Evolutionary conservation across 768 basidiomycete species (phyloP).

Genomic region (Leccinum variicolor): DNA sequence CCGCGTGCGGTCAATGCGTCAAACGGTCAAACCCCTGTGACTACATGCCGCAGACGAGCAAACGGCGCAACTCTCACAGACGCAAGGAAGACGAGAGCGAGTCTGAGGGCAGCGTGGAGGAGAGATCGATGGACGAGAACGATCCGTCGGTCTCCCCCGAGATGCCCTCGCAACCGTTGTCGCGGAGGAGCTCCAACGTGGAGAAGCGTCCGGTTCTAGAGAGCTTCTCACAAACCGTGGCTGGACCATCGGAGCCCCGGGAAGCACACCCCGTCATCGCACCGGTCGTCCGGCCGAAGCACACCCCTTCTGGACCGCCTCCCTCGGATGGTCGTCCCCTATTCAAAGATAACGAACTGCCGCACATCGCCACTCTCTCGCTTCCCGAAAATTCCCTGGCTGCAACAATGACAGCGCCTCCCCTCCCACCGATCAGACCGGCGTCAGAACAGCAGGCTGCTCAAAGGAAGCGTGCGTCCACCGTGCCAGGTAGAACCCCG

Average conservation of each 20-base stretch:
- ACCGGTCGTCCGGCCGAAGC: constrained; percentile 33
- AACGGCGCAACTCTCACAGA: constrained; percentile 64
- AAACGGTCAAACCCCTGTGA: constrained; percentile 79
- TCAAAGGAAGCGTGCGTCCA: constrained; percentile 66
- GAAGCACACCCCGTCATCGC: constrained; percentile 39
- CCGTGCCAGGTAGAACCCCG: constrained; percentile 59
- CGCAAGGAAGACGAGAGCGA: constrained; percentile 58
- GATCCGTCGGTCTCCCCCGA: constrained; percentile 59
- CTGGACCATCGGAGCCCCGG: constrained; percentile 42
- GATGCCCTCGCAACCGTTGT: constrained; percentile 31
- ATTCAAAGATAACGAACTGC: constrained; percentile 62
- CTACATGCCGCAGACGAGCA: constrained; percentile 70
- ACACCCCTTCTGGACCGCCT: constrained; percentile 20
- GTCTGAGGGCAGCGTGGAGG: constrained; percentile 64
- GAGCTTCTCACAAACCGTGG: constrained; percentile 27
- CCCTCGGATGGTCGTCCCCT: constrained; percentile 38
- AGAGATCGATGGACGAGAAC: constrained; percentile 48
- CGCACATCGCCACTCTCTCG: constrained; percentile 69
- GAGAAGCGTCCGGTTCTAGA: constrained; percentile 35
- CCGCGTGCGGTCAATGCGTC: constrained; percentile 77
- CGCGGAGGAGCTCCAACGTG: constrained; percentile 35
- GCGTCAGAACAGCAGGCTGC: constrained; percentile 66
- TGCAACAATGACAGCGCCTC: constrained; percentile 57
- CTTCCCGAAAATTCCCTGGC: constrained; percentile 55
- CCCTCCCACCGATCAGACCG: constrained; percentile 61